These are phyloP conservation scores for Venturia oleaginea DNA, from an alignment of 2,329 filamentous ascomycete genomes.

Conservation along the genomic window DNA sequence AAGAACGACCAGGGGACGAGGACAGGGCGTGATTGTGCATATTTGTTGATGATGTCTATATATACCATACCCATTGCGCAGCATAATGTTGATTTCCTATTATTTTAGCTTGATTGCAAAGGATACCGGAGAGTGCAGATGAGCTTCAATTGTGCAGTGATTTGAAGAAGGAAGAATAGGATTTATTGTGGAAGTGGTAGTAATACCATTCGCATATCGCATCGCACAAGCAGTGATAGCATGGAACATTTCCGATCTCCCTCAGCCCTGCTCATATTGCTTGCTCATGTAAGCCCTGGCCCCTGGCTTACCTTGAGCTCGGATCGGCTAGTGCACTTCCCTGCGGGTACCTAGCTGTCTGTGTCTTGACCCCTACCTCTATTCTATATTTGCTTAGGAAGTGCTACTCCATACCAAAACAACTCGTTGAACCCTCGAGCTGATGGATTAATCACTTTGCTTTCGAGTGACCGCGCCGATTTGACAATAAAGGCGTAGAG, in stretches of 20 bases:
- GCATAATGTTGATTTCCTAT: neutral
- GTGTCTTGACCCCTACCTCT: neutral
- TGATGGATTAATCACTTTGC: neutral
- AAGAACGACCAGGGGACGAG: neutral
- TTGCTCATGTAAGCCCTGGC: neutral
- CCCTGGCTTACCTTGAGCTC: too few relatives aligned
- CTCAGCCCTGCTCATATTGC: neutral
- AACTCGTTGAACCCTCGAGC: neutral
- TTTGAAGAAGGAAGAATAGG: too few relatives aligned
- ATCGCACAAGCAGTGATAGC: too few relatives aligned
- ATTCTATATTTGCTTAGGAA: too few relatives aligned
- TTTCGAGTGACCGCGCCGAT: neutral
- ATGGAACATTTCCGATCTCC: neutral
- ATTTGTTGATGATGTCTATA: neutral
- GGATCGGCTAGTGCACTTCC: neutral
- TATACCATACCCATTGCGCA: neutral
- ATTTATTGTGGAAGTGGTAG: too few relatives aligned
- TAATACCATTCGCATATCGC: too few relatives aligned
- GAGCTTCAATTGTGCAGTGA: too few relatives aligned
- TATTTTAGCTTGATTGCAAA: neutral
- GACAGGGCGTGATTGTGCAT: neutral
- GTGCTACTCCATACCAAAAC: too few relatives aligned
- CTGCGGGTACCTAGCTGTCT: neutral
- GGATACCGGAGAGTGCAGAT: neutral
- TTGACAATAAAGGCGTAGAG: neutral